A percentile compares a stretch with the other conserved stretches of the same genome.
These are phyloP conservation scores for Chaetoscypha palmicola DNA, from an alignment of 2,329 filamentous ascomycete genomes.

Conservation along the genomic window DNA sequence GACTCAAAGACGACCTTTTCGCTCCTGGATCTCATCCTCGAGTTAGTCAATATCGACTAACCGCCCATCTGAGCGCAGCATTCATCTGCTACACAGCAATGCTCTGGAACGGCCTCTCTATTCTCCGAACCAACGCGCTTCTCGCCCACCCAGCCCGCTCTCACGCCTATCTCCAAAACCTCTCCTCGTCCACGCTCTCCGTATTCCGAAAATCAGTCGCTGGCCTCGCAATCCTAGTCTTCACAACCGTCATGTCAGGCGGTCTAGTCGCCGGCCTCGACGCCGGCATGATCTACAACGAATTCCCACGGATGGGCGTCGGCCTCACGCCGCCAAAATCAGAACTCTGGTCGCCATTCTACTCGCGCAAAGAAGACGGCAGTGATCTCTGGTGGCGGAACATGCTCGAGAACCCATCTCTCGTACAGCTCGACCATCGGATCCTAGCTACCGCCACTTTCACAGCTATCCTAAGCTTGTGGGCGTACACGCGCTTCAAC, in stretches of 20 bases:
- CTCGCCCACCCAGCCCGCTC: constrained; percentile 60
- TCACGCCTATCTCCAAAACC: constrained; percentile 49
- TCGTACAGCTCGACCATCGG: constrained; percentile 93
- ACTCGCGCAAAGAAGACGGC: constrained; percentile 69
- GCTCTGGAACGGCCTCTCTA: constrained; percentile 79
- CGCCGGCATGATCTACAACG: constrained; percentile 96
- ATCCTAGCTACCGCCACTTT: constrained; percentile 88
- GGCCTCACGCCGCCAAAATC: constrained; percentile 72
- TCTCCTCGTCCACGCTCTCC: constrained; percentile 61
- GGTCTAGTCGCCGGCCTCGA: constrained; percentile 91
- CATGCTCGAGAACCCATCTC: constrained; percentile 91
- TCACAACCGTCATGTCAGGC: constrained; percentile 87
- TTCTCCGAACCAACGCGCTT: constrained; percentile 71
- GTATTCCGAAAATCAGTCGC: constrained; percentile 68
- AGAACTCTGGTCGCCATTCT: constrained; percentile 81
- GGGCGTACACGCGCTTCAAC: constrained; percentile 68
- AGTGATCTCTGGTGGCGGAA: constrained; percentile 95
- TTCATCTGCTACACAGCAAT: constrained; percentile 93
- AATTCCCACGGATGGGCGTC: constrained; percentile 91
- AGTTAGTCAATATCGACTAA: constrained; percentile 89
- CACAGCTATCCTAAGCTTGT: constrained; percentile 69
- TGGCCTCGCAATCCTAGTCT: constrained; percentile 68
- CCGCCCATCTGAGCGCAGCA: constrained; percentile 81
- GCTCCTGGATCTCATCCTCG: constrained; percentile 83
- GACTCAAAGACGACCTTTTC: constrained; percentile 92